phyloP scores from a whole-genome alignment of 2,329 filamentous ascomycete species.

The Periglandula ipomoeae region DNA sequence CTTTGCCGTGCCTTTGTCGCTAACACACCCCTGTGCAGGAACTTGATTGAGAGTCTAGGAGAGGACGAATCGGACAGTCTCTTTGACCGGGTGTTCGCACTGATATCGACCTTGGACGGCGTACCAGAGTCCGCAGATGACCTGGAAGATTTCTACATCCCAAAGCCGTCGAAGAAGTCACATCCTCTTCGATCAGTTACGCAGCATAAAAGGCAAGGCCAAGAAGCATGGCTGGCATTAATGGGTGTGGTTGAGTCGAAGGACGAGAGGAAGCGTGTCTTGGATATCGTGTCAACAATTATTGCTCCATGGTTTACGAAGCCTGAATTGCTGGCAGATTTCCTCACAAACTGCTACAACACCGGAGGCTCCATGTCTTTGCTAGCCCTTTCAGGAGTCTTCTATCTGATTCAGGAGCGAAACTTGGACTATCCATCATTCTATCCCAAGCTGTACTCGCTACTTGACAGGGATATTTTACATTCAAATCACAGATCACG shows the following conservation, averaged over 20 bases:
- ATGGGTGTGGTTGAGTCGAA: constrained; percentile 58
- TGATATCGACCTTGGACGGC: constrained; percentile 59
- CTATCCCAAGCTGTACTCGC: constrained; percentile 86
- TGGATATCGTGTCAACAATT: constrained; percentile 64
- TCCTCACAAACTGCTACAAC: constrained; percentile 89
- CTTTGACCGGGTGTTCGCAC: constrained; percentile 49
- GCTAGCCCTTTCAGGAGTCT: constrained; percentile 83
- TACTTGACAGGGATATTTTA: constrained; percentile 75
- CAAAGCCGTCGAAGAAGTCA: constrained; percentile 56
- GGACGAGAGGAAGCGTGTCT: constrained; percentile 68
- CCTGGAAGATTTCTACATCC: constrained; percentile 59
- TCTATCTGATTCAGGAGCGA: constrained; percentile 85
- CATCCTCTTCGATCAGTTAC: constrained; percentile 55
- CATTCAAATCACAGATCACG: constrained; percentile 91
- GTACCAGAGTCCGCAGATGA: constrained; percentile 60
- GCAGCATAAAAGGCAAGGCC: constrained; percentile 69
- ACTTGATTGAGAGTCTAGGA: constrained; percentile 16
- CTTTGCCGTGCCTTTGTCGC: neutral
- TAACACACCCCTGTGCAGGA: constrained; percentile 12
- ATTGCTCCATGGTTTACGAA: constrained; percentile 86
- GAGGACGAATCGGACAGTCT: constrained; percentile 18
- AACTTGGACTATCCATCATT: constrained; percentile 96
- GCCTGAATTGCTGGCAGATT: constrained; percentile 88
- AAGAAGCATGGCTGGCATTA: constrained; percentile 78
- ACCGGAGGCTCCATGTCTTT: constrained; percentile 78